Percentiles rank a stretch among this genome's conserved stretches.
Conservation (phyloP, 2,329 filamentous ascomycete species). For the Diaporthe longicolla region DNA sequence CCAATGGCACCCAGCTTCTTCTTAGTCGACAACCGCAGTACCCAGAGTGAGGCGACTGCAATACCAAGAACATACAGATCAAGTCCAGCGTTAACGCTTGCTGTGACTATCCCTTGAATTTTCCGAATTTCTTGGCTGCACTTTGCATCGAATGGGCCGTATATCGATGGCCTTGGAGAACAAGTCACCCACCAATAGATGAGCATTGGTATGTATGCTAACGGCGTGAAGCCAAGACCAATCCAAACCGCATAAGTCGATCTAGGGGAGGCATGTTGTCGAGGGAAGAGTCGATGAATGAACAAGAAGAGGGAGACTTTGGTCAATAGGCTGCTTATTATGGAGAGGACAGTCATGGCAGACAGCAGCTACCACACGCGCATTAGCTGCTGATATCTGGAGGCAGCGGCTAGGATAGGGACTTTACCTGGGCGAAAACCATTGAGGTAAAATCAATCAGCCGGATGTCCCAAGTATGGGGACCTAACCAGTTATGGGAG, state of each 20-base stretch:
- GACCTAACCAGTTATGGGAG: neutral
- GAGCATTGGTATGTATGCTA: neutral
- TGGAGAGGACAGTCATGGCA: neutral
- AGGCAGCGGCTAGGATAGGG: neutral
- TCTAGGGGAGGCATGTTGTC: neutral
- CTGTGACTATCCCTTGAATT: neutral
- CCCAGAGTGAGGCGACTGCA: neutral
- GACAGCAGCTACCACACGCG: neutral
- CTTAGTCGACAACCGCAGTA: neutral
- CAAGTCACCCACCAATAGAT: neutral
- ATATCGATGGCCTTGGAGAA: neutral
- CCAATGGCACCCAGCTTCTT: no score
- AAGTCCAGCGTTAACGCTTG: neutral
- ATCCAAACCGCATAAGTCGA: neutral
- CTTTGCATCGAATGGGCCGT: neutral
- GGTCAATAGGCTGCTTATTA: constrained; percentile 1
- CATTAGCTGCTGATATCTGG: neutral
- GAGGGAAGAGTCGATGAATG: neutral
- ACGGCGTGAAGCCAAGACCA: neutral
- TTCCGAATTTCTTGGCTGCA: neutral
- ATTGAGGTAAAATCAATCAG: neutral
- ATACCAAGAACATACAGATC: no score
- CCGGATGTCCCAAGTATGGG: neutral
- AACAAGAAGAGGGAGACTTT: neutral
- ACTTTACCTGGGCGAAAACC: neutral